phyloP scores from a whole-genome alignment of 2,329 filamentous ascomycete species.

The Aspergillus sp. region DNA sequence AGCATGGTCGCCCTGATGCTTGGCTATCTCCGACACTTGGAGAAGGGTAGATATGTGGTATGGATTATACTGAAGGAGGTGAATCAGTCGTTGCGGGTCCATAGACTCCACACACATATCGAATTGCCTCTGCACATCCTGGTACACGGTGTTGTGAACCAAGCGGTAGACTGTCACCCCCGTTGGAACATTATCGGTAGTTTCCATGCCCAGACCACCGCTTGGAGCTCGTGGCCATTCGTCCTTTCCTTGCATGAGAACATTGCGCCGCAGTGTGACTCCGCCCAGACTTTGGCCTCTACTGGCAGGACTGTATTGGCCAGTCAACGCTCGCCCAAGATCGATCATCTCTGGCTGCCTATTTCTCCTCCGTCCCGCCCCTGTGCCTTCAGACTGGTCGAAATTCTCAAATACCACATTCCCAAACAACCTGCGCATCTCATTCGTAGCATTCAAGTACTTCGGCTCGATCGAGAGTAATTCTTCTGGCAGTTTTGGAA shows the following conservation, averaged over 20 bases:
- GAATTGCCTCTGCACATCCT: slow-evolving; percentile 65
- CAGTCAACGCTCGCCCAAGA: slow-evolving; percentile 47
- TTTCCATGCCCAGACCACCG: slow-evolving; percentile 75
- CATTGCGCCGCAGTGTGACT: slow-evolving; percentile 64
- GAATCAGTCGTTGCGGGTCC: slow-evolving; percentile 74
- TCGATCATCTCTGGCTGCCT: slow-evolving; percentile 40
- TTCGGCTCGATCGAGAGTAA: slow-evolving; percentile 57
- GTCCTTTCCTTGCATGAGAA: slow-evolving; percentile 78
- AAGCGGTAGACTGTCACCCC: slow-evolving; percentile 67
- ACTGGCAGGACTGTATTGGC: slow-evolving; percentile 44
- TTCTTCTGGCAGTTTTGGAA: slow-evolving; percentile 36
- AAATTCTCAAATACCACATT: slow-evolving; percentile 52
- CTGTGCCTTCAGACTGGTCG: slow-evolving; percentile 40
- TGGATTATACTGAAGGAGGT: slow-evolving; percentile 63
- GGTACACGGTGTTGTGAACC: slow-evolving; percentile 64
- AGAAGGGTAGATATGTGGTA: slow-evolving; percentile 93
- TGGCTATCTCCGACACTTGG: slow-evolving; percentile 84
- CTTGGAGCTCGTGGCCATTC: slow-evolving; percentile 73
- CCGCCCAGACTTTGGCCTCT: slow-evolving; percentile 58
- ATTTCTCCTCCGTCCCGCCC: slow-evolving; percentile 45
- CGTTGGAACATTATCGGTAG: slow-evolving; percentile 45
- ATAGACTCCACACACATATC: slow-evolving; percentile 69
- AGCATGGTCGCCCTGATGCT: slow-evolving; percentile 80
- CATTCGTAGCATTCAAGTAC: slow-evolving; percentile 75
- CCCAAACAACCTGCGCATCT: slow-evolving; percentile 74